These are phyloP conservation scores for Fusarium pininemorale DNA, from an alignment of 2,329 filamentous ascomycete genomes.

Conservation along the genomic window DNA sequence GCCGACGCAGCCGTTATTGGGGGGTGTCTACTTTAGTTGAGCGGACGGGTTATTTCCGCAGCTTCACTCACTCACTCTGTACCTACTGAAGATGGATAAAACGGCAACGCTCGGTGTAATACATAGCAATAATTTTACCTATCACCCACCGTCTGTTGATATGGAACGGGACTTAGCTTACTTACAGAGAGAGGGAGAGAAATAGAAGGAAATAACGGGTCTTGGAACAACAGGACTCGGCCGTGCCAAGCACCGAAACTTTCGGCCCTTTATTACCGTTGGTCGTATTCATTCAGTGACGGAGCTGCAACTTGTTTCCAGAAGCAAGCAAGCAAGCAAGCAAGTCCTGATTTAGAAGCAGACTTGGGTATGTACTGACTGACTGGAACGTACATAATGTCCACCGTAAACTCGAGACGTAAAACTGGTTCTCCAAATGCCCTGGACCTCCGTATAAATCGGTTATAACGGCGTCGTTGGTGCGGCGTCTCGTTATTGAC, in stretches of 20 bases:
- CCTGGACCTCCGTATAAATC: conserved; percentile 1
- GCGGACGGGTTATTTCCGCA: conserved; percentile 25
- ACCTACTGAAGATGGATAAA: background rate
- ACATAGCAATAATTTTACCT: background rate
- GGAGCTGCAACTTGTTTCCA: background rate
- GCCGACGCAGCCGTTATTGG: conserved; percentile 43
- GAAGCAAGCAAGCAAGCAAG: background rate
- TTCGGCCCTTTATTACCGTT: conserved; percentile 21
- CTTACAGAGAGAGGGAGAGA: background rate
- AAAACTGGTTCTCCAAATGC: conserved; percentile 4
- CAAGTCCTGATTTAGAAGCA: background rate
- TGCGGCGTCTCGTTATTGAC: conserved; percentile 4
- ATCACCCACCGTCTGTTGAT: background rate
- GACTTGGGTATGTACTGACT: background rate
- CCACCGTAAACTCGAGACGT: conserved; percentile 9
- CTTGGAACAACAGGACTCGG: conserved; percentile 32
- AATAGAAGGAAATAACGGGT: conserved; percentile 18
- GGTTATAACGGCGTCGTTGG: conserved; percentile 35
- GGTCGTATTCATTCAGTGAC: background rate
- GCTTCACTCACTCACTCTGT: background rate
- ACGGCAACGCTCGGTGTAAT: conserved; percentile 4
- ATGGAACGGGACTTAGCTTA: background rate
- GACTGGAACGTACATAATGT: background rate
- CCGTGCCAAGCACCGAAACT: conserved; percentile 37
- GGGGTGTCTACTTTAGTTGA: conserved; percentile 14